Percentiles rank a stretch among this genome's conserved stretches.
Conservation (phyloP, 495 filamentous ascomycete genomes). For the Aspergillus sparsus region DNA sequence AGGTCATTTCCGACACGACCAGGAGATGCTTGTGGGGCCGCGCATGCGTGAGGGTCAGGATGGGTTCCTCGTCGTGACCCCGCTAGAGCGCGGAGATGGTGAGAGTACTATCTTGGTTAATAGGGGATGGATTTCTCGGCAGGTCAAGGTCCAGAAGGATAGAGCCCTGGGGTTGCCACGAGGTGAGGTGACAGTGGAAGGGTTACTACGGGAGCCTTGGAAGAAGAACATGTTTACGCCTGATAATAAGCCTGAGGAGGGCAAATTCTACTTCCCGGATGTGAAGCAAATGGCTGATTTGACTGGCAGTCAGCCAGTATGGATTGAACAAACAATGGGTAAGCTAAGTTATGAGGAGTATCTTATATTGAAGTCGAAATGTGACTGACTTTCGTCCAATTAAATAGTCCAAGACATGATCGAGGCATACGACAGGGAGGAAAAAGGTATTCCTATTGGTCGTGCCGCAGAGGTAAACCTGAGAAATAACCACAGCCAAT, state of each 20-base stretch:
- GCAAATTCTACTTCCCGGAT: conserved; percentile 94
- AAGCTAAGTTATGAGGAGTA: conserved; percentile 16
- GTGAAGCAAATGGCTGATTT: conserved; percentile 88
- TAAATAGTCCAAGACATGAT: conserved; percentile 72
- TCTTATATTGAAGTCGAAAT: neutral
- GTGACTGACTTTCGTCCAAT: conserved; percentile 20
- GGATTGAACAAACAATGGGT: conserved; percentile 98
- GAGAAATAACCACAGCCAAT: conserved; percentile 94
- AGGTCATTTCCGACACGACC: conserved; percentile 77
- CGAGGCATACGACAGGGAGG: conserved; percentile 65
- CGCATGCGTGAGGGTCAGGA: conserved; percentile 85
- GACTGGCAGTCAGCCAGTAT: conserved; percentile 82
- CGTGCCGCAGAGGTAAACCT: conserved; percentile 87
- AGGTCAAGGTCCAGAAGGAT: conserved; percentile 60
- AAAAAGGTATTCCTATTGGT: conserved; percentile 90
- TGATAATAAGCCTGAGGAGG: conserved; percentile 75
- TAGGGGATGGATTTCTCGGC: conserved; percentile 85
- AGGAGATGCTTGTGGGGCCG: conserved; percentile 94
- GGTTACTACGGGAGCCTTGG: conserved; percentile 84
- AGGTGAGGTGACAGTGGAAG: conserved; percentile 75
- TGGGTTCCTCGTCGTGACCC: conserved; percentile 88
- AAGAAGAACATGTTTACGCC: conserved; percentile 98
- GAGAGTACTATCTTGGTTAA: conserved; percentile 76
- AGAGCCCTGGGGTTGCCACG: conserved; percentile 59
- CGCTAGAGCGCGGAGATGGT: conserved; percentile 70